Evolutionary conservation across 306 rosid species (phyloP).

Genomic region (Oemleria cerasiformis): DNA sequence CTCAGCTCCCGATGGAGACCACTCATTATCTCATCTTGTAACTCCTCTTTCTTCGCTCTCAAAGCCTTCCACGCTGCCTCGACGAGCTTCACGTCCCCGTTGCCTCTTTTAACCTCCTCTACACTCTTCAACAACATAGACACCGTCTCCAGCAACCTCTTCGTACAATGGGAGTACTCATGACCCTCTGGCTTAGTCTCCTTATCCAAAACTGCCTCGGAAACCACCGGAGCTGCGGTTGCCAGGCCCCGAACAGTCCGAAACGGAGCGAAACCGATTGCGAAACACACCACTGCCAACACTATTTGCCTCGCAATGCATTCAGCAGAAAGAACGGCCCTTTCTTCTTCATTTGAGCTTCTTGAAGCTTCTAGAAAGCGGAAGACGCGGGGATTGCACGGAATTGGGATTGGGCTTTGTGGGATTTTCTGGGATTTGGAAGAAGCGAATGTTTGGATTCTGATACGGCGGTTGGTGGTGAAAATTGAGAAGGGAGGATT

Average conservation of each 20-base stretch:
- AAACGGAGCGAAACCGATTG: conserved; percentile 51
- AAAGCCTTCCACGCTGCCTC: conserved; percentile 51
- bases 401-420: conserved; percentile 18
- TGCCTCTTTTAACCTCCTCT: conserved; percentile 57
- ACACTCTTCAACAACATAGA: conserved; percentile 41
- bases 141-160: conserved; percentile 50
- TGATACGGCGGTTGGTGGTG: conserved; percentile 24
- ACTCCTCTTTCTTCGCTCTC: conserved; percentile 50
- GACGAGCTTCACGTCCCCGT: conserved; percentile 38
- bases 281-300: conserved; percentile 52
- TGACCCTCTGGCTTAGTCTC: conserved; percentile 30
- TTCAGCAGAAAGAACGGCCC: not conserved
- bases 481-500: conserved; percentile 10
- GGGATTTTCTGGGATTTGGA: conserved; percentile 14
- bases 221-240: conserved; percentile 35
- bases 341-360: conserved; percentile 14
- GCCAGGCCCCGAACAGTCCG: conserved; percentile 42
- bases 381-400: not conserved
- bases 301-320: conserved; percentile 33
- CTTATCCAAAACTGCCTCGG: conserved; percentile 17
- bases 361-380: conserved; percentile 23
- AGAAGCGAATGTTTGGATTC: conserved; percentile 24
- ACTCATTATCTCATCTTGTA: conserved; percentile 40
- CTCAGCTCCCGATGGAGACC: conserved; percentile 46
- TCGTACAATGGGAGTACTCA: conserved; percentile 48